Conservation (phyloP, 2,329 filamentous ascomycete species). For the Epichloe sylvatica region DNA sequence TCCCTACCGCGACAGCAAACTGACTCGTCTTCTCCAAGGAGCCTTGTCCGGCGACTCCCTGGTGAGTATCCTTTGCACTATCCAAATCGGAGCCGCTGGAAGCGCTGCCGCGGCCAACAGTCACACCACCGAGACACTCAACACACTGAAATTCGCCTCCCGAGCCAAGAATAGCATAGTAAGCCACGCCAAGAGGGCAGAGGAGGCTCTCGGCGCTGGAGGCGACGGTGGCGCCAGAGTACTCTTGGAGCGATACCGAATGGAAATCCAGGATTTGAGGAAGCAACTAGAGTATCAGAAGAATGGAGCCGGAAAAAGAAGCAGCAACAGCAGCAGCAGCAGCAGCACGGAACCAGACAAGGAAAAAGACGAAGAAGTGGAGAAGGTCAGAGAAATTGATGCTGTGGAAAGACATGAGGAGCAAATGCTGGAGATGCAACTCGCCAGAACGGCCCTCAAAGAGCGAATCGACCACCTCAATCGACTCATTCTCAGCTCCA, state of each 20-base stretch:
- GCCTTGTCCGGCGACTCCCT: slow-evolving; percentile 92
- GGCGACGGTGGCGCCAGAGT: slow-evolving; percentile 80
- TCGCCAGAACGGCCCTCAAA: slow-evolving; percentile 87
- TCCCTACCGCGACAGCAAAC: slow-evolving; percentile 93
- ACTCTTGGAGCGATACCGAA: slow-evolving; percentile 78
- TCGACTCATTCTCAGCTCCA: slow-evolving; percentile 84
- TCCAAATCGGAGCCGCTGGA: slow-evolving; percentile 70
- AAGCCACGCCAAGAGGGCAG: slow-evolving; percentile 88
- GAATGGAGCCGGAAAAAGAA: slow-evolving; percentile 24
- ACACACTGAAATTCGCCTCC: slow-evolving; percentile 92
- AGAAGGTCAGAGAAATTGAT: slow-evolving; percentile 62
- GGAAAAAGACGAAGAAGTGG: slow-evolving; percentile 52
- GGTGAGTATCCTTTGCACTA: slow-evolving; percentile 94
- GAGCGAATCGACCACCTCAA: slow-evolving; percentile 97
- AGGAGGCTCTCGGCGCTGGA: slow-evolving; percentile 68
- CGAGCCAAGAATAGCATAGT: slow-evolving; percentile 96
- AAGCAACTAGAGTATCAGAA: slow-evolving; percentile 75
- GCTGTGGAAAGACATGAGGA: slow-evolving; percentile 82
- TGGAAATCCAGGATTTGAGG: slow-evolving; percentile 78
- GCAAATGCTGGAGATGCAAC: slow-evolving; percentile 96
- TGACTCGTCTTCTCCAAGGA: slow-evolving; percentile 82
- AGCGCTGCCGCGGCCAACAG: slow-evolving; percentile 59
- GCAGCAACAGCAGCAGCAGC: slow-evolving; percentile 39
- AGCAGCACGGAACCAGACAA: slow-evolving; percentile 40
- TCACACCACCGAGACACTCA: slow-evolving; percentile 79